phyloP scores from a whole-genome alignment of 2,329 filamentous ascomycete genomes.

The Ophiostoma quercus region DNA sequence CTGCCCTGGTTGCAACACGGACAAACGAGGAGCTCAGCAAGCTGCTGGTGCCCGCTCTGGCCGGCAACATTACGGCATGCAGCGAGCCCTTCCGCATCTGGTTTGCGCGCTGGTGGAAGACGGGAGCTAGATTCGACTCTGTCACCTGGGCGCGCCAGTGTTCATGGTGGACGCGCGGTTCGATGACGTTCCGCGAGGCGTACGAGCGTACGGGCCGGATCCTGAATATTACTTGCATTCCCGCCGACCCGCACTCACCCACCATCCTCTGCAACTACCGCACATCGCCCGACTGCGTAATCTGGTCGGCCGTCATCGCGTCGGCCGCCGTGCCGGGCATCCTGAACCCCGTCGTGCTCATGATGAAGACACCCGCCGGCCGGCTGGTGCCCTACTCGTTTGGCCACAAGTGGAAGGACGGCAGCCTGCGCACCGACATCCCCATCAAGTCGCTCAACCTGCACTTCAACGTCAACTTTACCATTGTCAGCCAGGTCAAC shows the following conservation, averaged over 20 bases:
- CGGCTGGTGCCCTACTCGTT: conserved; percentile 85
- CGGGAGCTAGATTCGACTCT: conserved; percentile 89
- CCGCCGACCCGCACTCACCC: conserved; percentile 87
- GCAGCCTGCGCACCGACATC: conserved; percentile 88
- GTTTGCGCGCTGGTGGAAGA: conserved; percentile 81
- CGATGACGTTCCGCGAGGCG: conserved; percentile 89
- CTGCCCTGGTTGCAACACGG: conserved; percentile 77
- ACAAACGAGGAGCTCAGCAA: conserved; percentile 87
- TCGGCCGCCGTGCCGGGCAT: conserved; percentile 96
- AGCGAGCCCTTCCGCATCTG: conserved; percentile 71
- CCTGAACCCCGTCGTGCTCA: conserved; percentile 86
- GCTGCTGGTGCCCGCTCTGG: conserved; percentile 80
- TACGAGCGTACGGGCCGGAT: conserved; percentile 91
- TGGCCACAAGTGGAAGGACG: conserved; percentile 99
- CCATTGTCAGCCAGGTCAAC: conserved; percentile 83
- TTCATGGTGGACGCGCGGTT: conserved; percentile 86
- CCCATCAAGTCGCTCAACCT: conserved; percentile 90
- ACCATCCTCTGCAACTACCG: conserved; percentile 93
- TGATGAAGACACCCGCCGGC: conserved; percentile 65
- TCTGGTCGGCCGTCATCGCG: conserved; percentile 93
- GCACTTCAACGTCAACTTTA: conserved; percentile 98
- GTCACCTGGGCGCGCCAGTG: conserved; percentile 82
- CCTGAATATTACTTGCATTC: conserved; percentile 91
- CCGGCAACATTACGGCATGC: conserved; percentile 77
- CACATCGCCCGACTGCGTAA: conserved; percentile 91